A percentile compares a stretch with the other conserved stretches of the same genome.
These are phyloP conservation scores for Moesziomyces globuligerus DNA, from an alignment of 1,284 basidiomycete species.

Conservation along the genomic window DNA sequence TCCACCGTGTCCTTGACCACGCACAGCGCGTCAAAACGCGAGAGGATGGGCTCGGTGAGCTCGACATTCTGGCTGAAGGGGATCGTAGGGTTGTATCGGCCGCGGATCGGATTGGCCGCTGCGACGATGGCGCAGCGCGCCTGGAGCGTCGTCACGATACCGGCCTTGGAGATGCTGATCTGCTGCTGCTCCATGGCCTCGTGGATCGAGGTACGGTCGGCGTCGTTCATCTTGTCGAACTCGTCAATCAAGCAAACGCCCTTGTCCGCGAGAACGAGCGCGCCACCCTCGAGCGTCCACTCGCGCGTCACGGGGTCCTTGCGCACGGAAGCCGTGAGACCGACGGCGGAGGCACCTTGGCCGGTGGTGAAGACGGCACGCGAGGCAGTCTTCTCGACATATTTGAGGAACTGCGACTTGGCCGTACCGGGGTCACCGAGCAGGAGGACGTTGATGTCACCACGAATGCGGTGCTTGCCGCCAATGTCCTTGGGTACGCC, in stretches of 20 bases:
- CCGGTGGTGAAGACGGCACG: constrained; percentile 98
- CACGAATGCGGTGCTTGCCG: constrained; percentile 93
- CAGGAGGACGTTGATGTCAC: constrained; percentile 95
- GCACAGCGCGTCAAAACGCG: constrained; percentile 97
- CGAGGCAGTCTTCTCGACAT: constrained; percentile 97
- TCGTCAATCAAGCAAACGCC: constrained; percentile 99
- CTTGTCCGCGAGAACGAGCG: constrained; percentile 95
- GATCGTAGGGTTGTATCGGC: constrained; percentile 65
- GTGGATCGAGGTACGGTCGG: constrained; percentile 88
- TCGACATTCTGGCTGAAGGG: constrained; percentile 98
- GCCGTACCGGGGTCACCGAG: constrained; percentile 98
- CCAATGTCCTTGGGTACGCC: constrained; percentile 95
- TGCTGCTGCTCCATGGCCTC: constrained; percentile 99
- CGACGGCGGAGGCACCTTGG: constrained; percentile 96
- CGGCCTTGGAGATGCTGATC: constrained; percentile 99
- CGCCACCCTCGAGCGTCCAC: constrained; percentile 98
- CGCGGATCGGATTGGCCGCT: constrained; percentile 95
- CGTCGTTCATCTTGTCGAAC: constrained; percentile 99
- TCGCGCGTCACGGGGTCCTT: constrained; percentile 97
- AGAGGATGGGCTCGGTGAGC: constrained; percentile 96
- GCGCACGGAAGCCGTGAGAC: constrained; percentile 96
- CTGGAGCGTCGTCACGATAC: constrained; percentile 95
- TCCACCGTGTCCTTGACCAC: constrained; percentile 98
- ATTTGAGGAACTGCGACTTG: constrained; percentile 99
- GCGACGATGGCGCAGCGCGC: constrained; percentile 97